Conservation (phyloP, 2,329 filamentous ascomycete species). For the Trichothecium roseum region DNA sequence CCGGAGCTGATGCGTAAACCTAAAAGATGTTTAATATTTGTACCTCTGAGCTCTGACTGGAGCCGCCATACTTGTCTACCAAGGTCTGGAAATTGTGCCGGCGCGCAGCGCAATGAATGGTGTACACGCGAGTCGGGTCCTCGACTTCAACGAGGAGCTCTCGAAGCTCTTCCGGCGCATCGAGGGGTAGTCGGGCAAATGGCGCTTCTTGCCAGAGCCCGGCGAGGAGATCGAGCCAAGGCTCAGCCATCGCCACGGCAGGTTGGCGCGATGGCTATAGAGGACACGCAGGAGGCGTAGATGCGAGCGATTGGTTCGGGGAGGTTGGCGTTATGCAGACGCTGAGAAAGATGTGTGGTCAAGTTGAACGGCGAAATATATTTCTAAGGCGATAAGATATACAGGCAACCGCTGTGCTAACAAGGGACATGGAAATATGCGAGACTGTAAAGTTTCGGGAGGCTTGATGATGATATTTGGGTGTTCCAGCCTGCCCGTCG, state of each 20-base stretch:
- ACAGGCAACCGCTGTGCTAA: too few relatives aligned
- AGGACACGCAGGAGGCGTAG: neutral
- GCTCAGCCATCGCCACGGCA: neutral
- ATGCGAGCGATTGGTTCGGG: too few relatives aligned
- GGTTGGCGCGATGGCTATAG: neutral
- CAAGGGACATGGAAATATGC: too few relatives aligned
- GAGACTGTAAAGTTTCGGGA: too few relatives aligned
- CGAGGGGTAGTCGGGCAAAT: slow-evolving; percentile 47
- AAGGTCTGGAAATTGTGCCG: slow-evolving; percentile 56
- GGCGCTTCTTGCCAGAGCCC: slow-evolving; percentile 52
- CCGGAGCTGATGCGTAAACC: slow-evolving; percentile 73
- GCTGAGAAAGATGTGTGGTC: too few relatives aligned
- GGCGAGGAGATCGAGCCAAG: slow-evolving; percentile 36
- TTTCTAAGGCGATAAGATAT: too few relatives aligned
- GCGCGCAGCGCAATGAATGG: slow-evolving; percentile 48
- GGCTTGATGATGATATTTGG: too few relatives aligned
- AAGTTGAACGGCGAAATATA: too few relatives aligned
- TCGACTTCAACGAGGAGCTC: slow-evolving; percentile 47
- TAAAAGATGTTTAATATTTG: slow-evolving; percentile 20
- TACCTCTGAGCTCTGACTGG: neutral
- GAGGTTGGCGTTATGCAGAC: neutral
- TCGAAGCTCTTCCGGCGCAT: slow-evolving; percentile 48
- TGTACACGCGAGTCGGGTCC: slow-evolving; percentile 50
- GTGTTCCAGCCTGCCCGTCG: too few relatives aligned
- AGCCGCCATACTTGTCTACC: slow-evolving; percentile 48